phyloP scores from a whole-genome alignment of 2,329 filamentous ascomycete genomes.

The Nemania sp. region DNA sequence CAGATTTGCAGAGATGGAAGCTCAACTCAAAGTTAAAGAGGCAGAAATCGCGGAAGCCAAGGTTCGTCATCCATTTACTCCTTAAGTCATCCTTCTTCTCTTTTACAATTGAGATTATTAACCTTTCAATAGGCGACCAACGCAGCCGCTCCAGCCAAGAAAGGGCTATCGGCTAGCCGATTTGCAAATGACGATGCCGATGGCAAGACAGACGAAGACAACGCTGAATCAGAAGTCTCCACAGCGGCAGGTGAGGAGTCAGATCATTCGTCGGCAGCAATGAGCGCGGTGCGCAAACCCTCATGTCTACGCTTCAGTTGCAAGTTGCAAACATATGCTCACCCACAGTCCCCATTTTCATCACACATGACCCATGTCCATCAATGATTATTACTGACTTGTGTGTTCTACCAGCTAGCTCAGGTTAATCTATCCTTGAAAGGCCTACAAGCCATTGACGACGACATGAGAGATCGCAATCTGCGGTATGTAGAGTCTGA shows the following conservation, averaged over 20 bases:
- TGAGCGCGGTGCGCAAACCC: slow-evolving; percentile 67
- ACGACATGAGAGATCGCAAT: slow-evolving; percentile 60
- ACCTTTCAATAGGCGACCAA: slow-evolving; percentile 47
- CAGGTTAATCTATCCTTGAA: slow-evolving; percentile 50
- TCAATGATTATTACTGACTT: slow-evolving; percentile 26
- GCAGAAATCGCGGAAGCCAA: slow-evolving; percentile 65
- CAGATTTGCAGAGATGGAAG: slow-evolving; percentile 43
- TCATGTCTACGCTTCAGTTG: slow-evolving; percentile 44
- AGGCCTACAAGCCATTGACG: slow-evolving; percentile 57
- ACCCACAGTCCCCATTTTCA: slow-evolving; percentile 19
- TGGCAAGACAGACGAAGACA: slow-evolving; percentile 41
- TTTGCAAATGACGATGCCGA: slow-evolving; percentile 50
- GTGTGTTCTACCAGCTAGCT: slow-evolving; percentile 43
- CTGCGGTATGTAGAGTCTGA: slow-evolving; percentile 42
- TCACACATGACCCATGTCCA: slow-evolving; percentile 6
- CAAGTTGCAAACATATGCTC: slow-evolving; percentile 34
- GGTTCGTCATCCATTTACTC: slow-evolving; percentile 42
- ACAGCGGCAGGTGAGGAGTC: slow-evolving; percentile 62
- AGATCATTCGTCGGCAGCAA: slow-evolving; percentile 66
- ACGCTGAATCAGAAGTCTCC: slow-evolving; percentile 39
- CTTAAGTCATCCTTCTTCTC: background rate
- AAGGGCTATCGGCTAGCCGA: slow-evolving; percentile 58
- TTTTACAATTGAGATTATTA: slow-evolving; percentile 18
- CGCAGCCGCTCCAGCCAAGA: slow-evolving; percentile 45
- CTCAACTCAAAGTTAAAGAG: slow-evolving; percentile 58